Base-by-base conservation (phyloP, 163 green algal genomes). In the Chlorella variabilis region DNA sequence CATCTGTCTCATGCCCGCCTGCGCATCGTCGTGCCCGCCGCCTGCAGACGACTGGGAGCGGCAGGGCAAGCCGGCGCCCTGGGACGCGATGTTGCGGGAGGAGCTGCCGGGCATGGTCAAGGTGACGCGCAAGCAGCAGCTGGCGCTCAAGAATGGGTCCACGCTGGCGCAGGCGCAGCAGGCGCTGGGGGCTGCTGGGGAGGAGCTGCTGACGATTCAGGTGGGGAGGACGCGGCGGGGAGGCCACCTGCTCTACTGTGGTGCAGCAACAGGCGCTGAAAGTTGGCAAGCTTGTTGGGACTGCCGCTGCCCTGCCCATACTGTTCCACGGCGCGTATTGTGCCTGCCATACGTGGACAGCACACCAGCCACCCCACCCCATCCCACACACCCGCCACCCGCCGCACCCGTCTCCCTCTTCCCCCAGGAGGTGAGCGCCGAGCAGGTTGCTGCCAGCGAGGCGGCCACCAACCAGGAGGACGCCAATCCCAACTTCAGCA, bases 121-220 rank as follows among this genome's bases (percentile, higher is more conserved):
- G n/a, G 66, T 27, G 66, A 33, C 2, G 13, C 41, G 21, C n/a
- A 29, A 29, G 54, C 54, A 63, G 75, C 75, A 75, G 76, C 49
- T 83, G 66, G 34, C 56, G 17, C 39, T 83, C 1, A 75, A 77
- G 8, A 51, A 63, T 11, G 34, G 17, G 34, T 29, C 67, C 36
- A 75, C 27, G 15, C 61, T 83, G 49, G 54, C 73, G 6, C 36
- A n/a, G n/a, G 73, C 73, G 15, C 73, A 71, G 56, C 11, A 67
- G 6, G 73, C 73, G 36, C 73, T 71, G 73, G 21, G n/a, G 36
- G 73, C 73, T 1, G 39, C 73, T 7, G 71, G 71, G 23, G 51
- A 67, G 51, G 34, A 51, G 51, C 23, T 67, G 34, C 71, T 70
- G 25, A 54, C 51, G 34, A 80, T 80, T 20, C 73, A 80, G 73